Evolutionary conservation across 352 stramenopile genomes (phyloP).

Genomic region (Phytophthora pseudosyringae): DNA sequence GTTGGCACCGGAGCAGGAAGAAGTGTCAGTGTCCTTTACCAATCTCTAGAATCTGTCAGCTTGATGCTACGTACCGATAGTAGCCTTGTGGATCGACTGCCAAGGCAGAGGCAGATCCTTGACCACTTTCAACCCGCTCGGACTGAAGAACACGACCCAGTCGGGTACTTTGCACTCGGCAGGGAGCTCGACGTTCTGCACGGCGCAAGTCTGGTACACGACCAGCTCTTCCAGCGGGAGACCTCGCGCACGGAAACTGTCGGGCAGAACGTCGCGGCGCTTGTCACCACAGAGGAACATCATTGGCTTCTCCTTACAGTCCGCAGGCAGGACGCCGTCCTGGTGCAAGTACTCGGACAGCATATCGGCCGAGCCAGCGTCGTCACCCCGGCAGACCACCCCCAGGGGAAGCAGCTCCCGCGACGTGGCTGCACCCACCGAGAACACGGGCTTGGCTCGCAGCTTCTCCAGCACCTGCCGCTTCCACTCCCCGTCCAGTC

Average conservation of each 20-base stretch:
- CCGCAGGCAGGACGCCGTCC: slow-evolving; percentile 42
- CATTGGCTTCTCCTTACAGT: slow-evolving; percentile 52
- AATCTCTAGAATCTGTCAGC: neutral
- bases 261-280: slow-evolving; percentile 59
- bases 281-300: slow-evolving; percentile 85
- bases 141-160: slow-evolving; percentile 87
- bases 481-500: slow-evolving; percentile 30
- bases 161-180: slow-evolving; percentile 41
- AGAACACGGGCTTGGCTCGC: slow-evolving; percentile 51
- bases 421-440: slow-evolving; percentile 72
- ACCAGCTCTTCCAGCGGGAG: slow-evolving; percentile 65
- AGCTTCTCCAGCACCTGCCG: slow-evolving; percentile 39
- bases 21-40: slow-evolving; percentile 7
- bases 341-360: slow-evolving; percentile 57
- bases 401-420: slow-evolving; percentile 60
- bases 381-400: slow-evolving; percentile 63
- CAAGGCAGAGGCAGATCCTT: slow-evolving; percentile 52
- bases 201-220: slow-evolving; percentile 66
- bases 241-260: slow-evolving; percentile 59
- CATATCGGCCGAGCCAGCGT: slow-evolving; percentile 71
- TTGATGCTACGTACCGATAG: slow-evolving; percentile 59
- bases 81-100: slow-evolving; percentile 71
- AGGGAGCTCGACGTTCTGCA: slow-evolving; percentile 56
- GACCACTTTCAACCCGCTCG: slow-evolving; percentile 71
- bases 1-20: neutral